Evolutionary conservation across 2,329 filamentous ascomycete genomes (phyloP).

Genomic region (Zymoseptoria ardabiliae): DNA sequence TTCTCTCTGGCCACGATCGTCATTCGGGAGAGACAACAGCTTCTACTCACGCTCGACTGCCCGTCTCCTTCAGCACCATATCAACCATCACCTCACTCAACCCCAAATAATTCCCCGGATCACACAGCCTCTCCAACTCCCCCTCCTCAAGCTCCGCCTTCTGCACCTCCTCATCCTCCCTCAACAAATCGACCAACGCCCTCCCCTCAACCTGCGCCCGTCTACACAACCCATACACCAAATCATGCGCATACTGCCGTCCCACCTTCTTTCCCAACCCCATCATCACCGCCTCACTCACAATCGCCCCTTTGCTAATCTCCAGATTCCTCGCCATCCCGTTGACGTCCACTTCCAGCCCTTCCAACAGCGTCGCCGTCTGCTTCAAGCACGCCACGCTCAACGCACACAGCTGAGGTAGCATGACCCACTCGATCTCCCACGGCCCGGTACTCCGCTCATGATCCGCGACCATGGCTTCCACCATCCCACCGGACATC

Average conservation of each 20-base stretch:
- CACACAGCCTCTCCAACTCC: conserved; percentile 20
- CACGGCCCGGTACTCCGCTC: conserved; percentile 25
- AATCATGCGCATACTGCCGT: conserved; percentile 29
- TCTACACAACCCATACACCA: conserved; percentile 32
- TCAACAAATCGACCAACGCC: conserved; percentile 19
- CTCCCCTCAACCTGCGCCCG: conserved; percentile 15
- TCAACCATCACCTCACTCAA: conserved; percentile 24
- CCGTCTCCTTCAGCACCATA: conserved; percentile 11
- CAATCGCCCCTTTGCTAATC: conserved; percentile 29
- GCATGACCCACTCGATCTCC: conserved; percentile 27
- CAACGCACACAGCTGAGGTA: conserved; percentile 24
- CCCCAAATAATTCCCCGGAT: conserved; percentile 24
- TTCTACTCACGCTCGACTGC: too few species aligned
- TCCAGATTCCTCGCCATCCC: conserved; percentile 25
- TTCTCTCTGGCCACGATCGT: too few species aligned
- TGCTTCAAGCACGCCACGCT: conserved; percentile 21
- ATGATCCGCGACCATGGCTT: conserved; percentile 25
- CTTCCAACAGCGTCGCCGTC: conserved; percentile 19
- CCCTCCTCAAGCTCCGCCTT: conserved; percentile 13
- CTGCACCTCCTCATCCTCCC: conserved; percentile 19
- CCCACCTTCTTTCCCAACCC: conserved; percentile 31
- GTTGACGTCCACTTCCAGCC: conserved; percentile 22
- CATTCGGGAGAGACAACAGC: too few species aligned
- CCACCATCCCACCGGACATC: conserved; percentile 17
- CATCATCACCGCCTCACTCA: conserved; percentile 34